Percentiles rank a stretch among this genome's conserved stretches.
phyloP scores from a whole-genome alignment of 2,329 filamentous ascomycete species.

The Hymenoscyphus salicellus region DNA sequence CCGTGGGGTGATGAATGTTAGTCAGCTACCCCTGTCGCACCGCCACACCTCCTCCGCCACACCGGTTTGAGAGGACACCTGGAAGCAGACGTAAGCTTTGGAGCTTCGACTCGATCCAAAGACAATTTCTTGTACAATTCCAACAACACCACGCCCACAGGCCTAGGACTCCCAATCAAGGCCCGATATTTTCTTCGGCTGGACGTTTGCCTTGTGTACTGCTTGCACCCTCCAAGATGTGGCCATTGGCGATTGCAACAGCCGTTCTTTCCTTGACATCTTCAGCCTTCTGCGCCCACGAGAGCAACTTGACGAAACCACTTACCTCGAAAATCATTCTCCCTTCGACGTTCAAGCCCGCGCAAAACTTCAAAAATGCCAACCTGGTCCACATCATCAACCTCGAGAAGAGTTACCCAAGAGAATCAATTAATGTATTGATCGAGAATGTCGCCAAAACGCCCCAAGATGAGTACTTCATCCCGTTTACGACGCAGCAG shows the following conservation, averaged over 20 bases:
- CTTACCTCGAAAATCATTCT: constrained; percentile 57
- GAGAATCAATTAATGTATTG: constrained; percentile 90
- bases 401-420: constrained; percentile 85
- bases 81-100: constrained; percentile 28
- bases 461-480: constrained; percentile 84
- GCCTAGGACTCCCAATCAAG: constrained; percentile 13
- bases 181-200: constrained; percentile 18
- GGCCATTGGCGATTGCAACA: constrained; percentile 47
- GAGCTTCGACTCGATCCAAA: constrained; percentile 12
- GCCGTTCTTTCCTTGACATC: constrained; percentile 54
- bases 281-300: constrained; percentile 28
- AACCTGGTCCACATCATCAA: constrained; percentile 90
- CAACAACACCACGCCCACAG: constrained; percentile 7
- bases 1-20: not conserved
- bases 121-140: constrained; percentile 6
- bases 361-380: constrained; percentile 88
- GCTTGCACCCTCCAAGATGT: constrained; percentile 33
- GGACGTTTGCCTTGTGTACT: constrained; percentile 20
- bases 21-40: not conserved
- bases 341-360: constrained; percentile 72
- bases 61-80: constrained; percentile 23
- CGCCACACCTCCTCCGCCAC: not conserved
- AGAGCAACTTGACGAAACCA: constrained; percentile 34
- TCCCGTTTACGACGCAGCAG: constrained; percentile 77
- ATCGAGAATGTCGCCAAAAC: constrained; percentile 80